These are phyloP conservation scores for Eragrostis tef DNA, from an alignment of 202 grass and related monocot genomes.

Conservation along the genomic window DNA sequence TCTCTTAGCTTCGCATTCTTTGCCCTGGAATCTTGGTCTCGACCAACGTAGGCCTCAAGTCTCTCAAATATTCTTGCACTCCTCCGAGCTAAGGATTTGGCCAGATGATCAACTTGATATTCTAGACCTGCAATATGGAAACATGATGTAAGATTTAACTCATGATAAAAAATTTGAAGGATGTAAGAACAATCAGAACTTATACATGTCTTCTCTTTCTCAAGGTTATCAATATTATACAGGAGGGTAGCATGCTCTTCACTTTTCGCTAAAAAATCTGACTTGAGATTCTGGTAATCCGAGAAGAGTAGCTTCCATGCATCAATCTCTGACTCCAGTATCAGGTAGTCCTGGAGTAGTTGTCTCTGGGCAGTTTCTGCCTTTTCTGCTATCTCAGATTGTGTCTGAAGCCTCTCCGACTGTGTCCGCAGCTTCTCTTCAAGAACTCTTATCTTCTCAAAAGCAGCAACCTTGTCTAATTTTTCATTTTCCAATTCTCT, in stretches of 20 bases:
- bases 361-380: not conserved
- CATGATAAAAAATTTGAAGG: not conserved
- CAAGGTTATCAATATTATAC: not conserved
- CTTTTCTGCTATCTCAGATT: not conserved
- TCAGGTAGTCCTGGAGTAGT: not conserved
- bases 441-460: not conserved
- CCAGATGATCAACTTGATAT: slow-evolving; percentile 7
- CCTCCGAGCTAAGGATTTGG: slow-evolving; percentile 1
- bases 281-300: not conserved
- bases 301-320: not conserved
- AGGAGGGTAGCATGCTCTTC: not conserved
- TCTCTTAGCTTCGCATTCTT: not conserved
- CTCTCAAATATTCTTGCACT: slow-evolving; percentile 6
- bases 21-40: not conserved
- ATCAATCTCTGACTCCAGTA: not conserved
- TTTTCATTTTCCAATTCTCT: not conserved
- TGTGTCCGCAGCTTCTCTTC: not conserved
- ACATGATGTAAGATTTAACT: not conserved
- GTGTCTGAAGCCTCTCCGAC: not conserved
- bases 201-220: slow-evolving; percentile 27
- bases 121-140: slow-evolving; percentile 12
- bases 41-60: not conserved
- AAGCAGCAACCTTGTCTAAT: not conserved
- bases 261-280: not conserved
- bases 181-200: not conserved